These are phyloP conservation scores for Pleurotus cornucopiae DNA, from an alignment of 768 basidiomycete genomes.

Conservation along the genomic window DNA sequence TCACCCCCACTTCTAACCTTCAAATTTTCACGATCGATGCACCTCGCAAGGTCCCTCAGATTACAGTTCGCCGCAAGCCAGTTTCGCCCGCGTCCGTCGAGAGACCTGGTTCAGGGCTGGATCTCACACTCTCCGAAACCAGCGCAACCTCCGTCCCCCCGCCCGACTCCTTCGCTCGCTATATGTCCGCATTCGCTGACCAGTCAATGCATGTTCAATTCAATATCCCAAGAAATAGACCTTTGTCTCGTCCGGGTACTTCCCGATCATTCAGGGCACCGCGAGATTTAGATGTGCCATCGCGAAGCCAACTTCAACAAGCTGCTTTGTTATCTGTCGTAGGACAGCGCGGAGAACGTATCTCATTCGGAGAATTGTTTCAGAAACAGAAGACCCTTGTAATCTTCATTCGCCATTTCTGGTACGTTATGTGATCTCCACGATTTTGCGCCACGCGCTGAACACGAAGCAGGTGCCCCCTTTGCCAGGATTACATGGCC, in stretches of 20 bases:
- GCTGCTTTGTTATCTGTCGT: slow-evolving; percentile 48
- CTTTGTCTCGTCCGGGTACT: not conserved
- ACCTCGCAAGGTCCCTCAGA: not conserved
- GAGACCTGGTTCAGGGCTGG: not conserved
- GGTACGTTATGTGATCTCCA: slow-evolving; percentile 19
- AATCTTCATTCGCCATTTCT: slow-evolving; percentile 67
- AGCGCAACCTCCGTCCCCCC: not conserved
- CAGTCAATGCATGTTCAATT: slow-evolving; percentile 6
- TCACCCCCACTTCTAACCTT: not conserved
- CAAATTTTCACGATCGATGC: not conserved
- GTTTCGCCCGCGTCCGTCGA: not conserved
- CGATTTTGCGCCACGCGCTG: not conserved
- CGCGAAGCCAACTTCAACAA: slow-evolving; percentile 11
- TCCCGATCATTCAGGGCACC: not conserved
- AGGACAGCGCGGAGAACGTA: slow-evolving; percentile 47
- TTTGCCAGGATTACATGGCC: slow-evolving; percentile 69
- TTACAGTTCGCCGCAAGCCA: slow-evolving; percentile 1
- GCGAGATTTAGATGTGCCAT: slow-evolving; percentile 1
- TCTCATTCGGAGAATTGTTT: slow-evolving; percentile 53
- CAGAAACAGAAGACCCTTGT: slow-evolving; percentile 49
- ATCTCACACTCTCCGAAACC: not conserved
- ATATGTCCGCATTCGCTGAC: slow-evolving; percentile 4
- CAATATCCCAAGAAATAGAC: not conserved
- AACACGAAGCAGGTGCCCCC: slow-evolving; percentile 34
- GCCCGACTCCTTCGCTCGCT: slow-evolving; percentile 3